Conservation (phyloP, 2,329 filamentous ascomycete species). For the Trichocomaceae sp. region DNA sequence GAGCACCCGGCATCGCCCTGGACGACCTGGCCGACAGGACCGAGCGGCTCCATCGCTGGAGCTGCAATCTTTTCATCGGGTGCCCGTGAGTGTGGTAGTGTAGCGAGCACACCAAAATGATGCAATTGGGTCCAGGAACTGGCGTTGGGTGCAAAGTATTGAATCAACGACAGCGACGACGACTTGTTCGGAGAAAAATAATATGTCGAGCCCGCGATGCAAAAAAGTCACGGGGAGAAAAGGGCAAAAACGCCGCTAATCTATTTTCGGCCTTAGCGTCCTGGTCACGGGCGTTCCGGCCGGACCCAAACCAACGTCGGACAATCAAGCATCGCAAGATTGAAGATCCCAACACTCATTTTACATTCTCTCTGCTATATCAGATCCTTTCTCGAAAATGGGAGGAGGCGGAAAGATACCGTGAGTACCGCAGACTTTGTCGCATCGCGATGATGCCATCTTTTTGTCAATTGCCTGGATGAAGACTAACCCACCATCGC, state of each 20-base stretch:
- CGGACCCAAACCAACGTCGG: constrained; percentile 12
- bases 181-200: constrained; percentile 27
- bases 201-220: constrained; percentile 32
- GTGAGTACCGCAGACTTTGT: constrained; percentile 41
- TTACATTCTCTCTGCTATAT: constrained; percentile 8
- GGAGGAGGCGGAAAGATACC: constrained; percentile 75
- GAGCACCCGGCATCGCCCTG: constrained; percentile 37
- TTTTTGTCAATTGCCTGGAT: neutral
- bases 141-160: constrained; percentile 6
- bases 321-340: constrained; percentile 9
- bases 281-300: constrained; percentile 20
- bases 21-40: constrained; percentile 45
- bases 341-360: constrained; percentile 2
- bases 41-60: constrained; percentile 47
- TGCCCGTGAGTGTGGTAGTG: constrained; percentile 17
- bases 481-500: constrained; percentile 21
- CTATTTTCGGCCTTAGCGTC: constrained; percentile 16
- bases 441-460: neutral
- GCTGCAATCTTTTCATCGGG: constrained; percentile 47
- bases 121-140: constrained; percentile 15
- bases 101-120: constrained; percentile 16
- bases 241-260: constrained; percentile 22
- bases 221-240: constrained; percentile 34
- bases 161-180: constrained; percentile 5
- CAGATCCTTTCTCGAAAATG: constrained; percentile 37